These are phyloP conservation scores for Lentinula sp. DNA, from an alignment of 768 basidiomycete species.

Conservation along the genomic window DNA sequence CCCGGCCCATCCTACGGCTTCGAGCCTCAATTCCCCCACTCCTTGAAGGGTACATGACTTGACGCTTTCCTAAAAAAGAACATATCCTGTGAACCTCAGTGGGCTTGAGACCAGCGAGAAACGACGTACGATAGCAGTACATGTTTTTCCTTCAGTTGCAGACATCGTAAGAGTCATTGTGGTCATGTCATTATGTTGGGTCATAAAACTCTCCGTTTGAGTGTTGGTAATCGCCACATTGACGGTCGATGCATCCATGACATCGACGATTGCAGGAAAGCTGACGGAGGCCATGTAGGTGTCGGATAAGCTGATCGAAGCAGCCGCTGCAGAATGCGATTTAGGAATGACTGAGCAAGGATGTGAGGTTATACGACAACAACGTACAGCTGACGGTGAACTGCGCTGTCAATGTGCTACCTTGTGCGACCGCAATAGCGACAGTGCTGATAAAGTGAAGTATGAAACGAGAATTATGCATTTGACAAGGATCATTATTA, in stretches of 20 bases:
- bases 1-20: conserved; percentile 74
- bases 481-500: too few species aligned
- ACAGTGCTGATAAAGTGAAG: not conserved
- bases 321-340: not conserved
- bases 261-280: not conserved
- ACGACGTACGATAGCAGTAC: not conserved
- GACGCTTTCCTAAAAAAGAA: conserved; percentile 78
- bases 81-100: conserved; percentile 72
- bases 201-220: not conserved
- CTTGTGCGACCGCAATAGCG: not conserved
- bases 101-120: not conserved
- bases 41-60: conserved; percentile 87
- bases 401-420: not conserved
- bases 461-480: not conserved
- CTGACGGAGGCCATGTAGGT: not conserved
- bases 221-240: not conserved
- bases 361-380: too few species aligned
- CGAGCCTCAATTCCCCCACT: conserved; percentile 69
- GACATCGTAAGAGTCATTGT: not conserved
- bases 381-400: not conserved
- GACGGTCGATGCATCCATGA: not conserved
- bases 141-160: not conserved
- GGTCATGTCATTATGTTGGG: not conserved
- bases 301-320: not conserved
- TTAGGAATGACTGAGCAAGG: too few species aligned